phyloP scores from a whole-genome alignment of 768 basidiomycete genomes.

The Wakefieldia striispora region DNA sequence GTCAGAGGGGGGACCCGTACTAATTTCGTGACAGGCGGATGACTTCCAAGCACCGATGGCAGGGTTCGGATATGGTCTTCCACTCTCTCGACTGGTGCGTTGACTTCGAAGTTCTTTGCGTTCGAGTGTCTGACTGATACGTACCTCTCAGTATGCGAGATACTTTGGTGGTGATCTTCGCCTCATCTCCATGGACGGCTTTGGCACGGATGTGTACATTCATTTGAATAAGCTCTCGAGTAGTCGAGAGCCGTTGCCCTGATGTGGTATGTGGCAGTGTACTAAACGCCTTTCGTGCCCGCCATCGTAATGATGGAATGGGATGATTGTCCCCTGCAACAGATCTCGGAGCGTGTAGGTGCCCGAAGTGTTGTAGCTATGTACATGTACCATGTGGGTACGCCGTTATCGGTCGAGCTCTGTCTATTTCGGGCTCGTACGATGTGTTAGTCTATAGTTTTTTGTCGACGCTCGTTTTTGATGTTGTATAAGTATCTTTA shows the following conservation, averaged over 20 bases:
- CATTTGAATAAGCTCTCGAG: conserved; percentile 85
- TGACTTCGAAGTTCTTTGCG: background rate
- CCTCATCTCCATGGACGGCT: conserved; percentile 98
- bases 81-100: conserved; percentile 84
- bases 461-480: no score
- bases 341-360: no score
- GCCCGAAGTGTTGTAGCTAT: background rate
- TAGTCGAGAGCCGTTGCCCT: conserved; percentile 72
- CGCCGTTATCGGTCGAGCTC: background rate
- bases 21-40: conserved; percentile 44
- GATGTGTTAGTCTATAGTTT: no score
- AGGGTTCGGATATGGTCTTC: conserved; percentile 92
- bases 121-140: background rate
- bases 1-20: background rate
- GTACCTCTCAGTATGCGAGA: conserved; percentile 69
- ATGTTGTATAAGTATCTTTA: no score
- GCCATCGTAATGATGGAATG: background rate
- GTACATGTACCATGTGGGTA: background rate
- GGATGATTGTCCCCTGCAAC: no score
- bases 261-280: background rate
- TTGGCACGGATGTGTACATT: conserved; percentile 92
- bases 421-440: no score
- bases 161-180: conserved; percentile 94
- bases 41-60: conserved; percentile 99
- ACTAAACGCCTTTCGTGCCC: background rate